These are phyloP conservation scores for Coprinellus micaceus DNA, from an alignment of 768 basidiomycete genomes.

Conservation along the genomic window DNA sequence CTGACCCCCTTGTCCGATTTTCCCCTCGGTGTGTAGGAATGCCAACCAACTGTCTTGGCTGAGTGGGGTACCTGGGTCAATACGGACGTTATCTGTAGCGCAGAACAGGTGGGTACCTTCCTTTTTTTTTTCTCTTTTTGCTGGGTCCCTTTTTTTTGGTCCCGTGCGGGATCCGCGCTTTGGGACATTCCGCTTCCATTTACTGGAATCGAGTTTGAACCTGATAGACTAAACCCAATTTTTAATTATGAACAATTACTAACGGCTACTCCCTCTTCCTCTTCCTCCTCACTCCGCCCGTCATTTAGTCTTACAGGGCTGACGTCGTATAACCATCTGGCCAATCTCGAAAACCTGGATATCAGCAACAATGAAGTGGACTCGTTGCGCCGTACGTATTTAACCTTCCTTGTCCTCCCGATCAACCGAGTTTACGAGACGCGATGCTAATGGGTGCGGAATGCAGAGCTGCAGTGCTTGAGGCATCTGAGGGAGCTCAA, in stretches of 20 bases:
- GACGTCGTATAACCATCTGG: conserved; percentile 85
- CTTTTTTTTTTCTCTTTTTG: conserved; percentile 1
- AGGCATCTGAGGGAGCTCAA: conserved; percentile 84
- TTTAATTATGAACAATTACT: too few species aligned
- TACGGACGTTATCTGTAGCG: conserved; percentile 76
- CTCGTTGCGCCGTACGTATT: conserved; percentile 73
- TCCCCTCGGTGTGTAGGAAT: conserved; percentile 43
- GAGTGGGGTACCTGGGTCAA: conserved; percentile 67
- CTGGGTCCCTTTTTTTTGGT: not conserved
- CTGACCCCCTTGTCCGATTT: conserved; percentile 3
- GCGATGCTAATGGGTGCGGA: conserved; percentile 10
- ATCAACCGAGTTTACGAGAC: conserved; percentile 7
- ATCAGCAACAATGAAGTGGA: conserved; percentile 89
- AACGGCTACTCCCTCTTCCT: too few species aligned
- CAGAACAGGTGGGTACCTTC: conserved; percentile 58
- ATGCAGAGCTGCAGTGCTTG: conserved; percentile 76
- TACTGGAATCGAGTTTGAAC: conserved; percentile 9
- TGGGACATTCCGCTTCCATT: conserved; percentile 6
- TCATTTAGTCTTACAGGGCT: conserved; percentile 68
- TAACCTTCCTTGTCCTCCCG: conserved; percentile 12
- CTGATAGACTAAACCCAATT: conserved; percentile 5
- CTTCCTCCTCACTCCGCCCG: too few species aligned
- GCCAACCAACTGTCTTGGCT: conserved; percentile 73
- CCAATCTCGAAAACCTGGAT: conserved; percentile 84
- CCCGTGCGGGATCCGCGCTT: not conserved